Conservation (phyloP, 2,329 filamentous ascomycete genomes). For the Pyrenophora teres region DNA sequence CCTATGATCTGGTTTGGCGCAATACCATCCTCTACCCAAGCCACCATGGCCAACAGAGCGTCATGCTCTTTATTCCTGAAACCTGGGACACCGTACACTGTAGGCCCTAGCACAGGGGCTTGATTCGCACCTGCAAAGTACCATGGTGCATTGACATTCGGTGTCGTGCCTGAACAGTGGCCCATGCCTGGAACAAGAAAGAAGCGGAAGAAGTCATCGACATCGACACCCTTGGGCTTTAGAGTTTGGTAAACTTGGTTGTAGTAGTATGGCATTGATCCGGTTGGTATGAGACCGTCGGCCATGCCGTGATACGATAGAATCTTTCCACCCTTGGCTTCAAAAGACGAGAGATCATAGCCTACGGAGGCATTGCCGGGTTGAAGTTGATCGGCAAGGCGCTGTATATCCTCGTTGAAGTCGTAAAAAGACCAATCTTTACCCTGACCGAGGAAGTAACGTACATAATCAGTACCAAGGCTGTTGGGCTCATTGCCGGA, state of each 20-base stretch:
- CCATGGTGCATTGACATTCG: conserved; percentile 49
- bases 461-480: conserved; percentile 47
- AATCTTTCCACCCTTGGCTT: conserved; percentile 49
- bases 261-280: conserved; percentile 59
- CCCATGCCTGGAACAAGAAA: conserved; percentile 54
- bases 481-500: conserved; percentile 46
- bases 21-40: conserved; percentile 50
- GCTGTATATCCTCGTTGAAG: conserved; percentile 43
- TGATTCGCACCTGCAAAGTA: conserved; percentile 49
- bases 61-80: conserved; percentile 50
- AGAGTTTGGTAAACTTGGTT: conserved; percentile 49
- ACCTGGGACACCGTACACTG: conserved; percentile 32
- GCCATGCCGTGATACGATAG: conserved; percentile 53
- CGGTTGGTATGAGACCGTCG: conserved; percentile 55
- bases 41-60: conserved; percentile 52
- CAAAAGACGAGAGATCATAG: conserved; percentile 55
- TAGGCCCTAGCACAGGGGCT: conserved; percentile 12
- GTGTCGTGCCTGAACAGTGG: conserved; percentile 48
- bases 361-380: conserved; percentile 58
- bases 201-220: conserved; percentile 51
- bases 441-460: conserved; percentile 48
- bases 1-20: conserved; percentile 48
- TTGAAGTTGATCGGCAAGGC: conserved; percentile 48
- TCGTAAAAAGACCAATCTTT: conserved; percentile 9
- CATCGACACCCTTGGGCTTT: conserved; percentile 39